Evolutionary conservation across 495 filamentous ascomycete species (phyloP).

Genomic region (Talaromyces proteolyticus): DNA sequence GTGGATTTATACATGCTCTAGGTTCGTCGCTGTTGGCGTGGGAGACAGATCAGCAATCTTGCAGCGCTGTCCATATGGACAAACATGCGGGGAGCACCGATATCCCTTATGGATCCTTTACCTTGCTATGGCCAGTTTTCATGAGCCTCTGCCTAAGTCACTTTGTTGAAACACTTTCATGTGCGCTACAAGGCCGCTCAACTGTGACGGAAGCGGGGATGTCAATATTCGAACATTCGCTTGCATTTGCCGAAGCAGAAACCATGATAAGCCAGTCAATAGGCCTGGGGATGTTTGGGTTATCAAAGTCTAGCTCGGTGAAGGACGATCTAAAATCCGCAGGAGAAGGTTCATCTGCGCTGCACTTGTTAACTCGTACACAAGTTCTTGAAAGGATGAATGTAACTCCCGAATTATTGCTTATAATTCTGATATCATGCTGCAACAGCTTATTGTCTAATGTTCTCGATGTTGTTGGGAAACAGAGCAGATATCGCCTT

Average conservation of each 20-base stretch:
- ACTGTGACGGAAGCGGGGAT: constrained; percentile 85
- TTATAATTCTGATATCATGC: constrained; percentile 80
- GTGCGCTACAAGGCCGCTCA: constrained; percentile 80
- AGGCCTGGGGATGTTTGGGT: constrained; percentile 61
- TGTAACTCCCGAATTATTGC: constrained; percentile 80
- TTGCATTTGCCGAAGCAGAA: constrained; percentile 95
- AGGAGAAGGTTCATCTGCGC: constrained; percentile 19
- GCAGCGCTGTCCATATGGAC: constrained; percentile 66
- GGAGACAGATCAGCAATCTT: constrained; percentile 65
- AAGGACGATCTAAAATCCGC: constrained; percentile 11
- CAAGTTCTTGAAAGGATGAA: constrained; percentile 58
- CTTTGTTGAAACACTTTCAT: constrained; percentile 80
- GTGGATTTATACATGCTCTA: constrained; percentile 61
- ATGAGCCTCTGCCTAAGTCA: constrained; percentile 74
- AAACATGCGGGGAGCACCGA: constrained; percentile 39
- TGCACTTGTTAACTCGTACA: constrained; percentile 32
- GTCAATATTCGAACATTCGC: constrained; percentile 93
- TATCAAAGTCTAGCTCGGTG: constrained; percentile 27
- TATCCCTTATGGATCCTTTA: constrained; percentile 63
- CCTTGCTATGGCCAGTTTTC: constrained; percentile 85
- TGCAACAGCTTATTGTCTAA: constrained; percentile 87
- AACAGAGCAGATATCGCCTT: constrained; percentile 72
- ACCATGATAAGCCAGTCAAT: constrained; percentile 72
- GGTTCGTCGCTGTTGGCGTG: constrained; percentile 61
- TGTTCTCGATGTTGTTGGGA: constrained; percentile 68